These are phyloP conservation scores for Symbiodinium pilosum DNA, from an alignment of 73 alveolate species.

Conservation along the genomic window DNA sequence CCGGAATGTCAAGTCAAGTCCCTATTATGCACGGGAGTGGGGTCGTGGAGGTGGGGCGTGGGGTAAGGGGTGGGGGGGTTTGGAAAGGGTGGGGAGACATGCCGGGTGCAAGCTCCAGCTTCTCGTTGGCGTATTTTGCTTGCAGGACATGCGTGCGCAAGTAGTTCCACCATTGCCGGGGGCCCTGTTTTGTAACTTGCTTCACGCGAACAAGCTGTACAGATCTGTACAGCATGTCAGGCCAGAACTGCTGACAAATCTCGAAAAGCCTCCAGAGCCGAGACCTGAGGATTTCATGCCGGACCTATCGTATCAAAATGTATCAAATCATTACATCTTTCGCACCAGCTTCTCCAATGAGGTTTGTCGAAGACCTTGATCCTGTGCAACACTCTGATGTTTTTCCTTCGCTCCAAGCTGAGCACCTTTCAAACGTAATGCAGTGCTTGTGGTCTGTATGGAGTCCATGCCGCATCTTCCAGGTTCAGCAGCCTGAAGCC, in stretches of 20 bases:
- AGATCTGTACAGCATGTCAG: background rate
- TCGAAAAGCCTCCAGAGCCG: background rate
- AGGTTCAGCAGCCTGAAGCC: constrained; percentile 47
- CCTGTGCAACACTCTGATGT: constrained; percentile 38
- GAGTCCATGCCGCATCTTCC: too few relatives aligned
- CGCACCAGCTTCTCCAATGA: background rate
- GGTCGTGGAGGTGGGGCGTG: too few relatives aligned
- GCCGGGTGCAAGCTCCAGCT: too few relatives aligned
- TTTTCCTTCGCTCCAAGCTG: constrained; percentile 7
- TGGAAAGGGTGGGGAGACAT: too few relatives aligned
- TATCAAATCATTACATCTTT: background rate
- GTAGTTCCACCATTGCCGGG: constrained; percentile 56
- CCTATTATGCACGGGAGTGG: too few relatives aligned
- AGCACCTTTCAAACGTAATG: background rate
- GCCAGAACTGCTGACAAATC: constrained; percentile 34
- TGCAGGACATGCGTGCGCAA: constrained; percentile 42
- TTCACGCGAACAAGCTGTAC: too few relatives aligned
- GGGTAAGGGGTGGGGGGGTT: too few relatives aligned
- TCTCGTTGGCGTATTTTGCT: too few relatives aligned
- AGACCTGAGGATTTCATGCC: background rate
- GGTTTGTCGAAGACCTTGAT: constrained; percentile 60
- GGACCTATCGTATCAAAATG: background rate
- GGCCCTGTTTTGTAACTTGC: too few relatives aligned
- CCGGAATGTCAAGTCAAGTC: too few relatives aligned
- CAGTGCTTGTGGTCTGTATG: too few relatives aligned